Base-by-base conservation (phyloP, 2,329 filamentous ascomycete species). In the Neofusicoccum parvum region DNA sequence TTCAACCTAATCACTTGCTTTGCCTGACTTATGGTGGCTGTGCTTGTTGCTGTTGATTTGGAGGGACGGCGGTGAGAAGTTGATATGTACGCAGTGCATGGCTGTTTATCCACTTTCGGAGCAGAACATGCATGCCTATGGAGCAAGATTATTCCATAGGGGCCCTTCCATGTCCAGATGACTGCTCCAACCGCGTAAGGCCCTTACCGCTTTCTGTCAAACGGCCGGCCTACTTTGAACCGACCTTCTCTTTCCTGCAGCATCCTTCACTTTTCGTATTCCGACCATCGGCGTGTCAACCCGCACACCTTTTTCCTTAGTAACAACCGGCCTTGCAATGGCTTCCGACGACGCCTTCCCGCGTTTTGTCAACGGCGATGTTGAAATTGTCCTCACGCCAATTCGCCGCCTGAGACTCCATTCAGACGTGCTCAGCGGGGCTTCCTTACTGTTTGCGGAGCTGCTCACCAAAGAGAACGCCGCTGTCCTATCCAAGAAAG, bases 391-490 rank as follows among this genome's bases (percentile, higher is more conserved):
- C 12, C 72, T 79, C 20, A 68, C 72, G 15, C 71, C 73, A 43
- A 65, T 72, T 15, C 70, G 69, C 17, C 69, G 67, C 48, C 75
- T 76, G 67, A 71, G 71, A 34, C 75, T 78, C 32, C 76, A 79
- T 65, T 72, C 76, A 7, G 72, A 73, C 50, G 73, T 73, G 12
- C 69, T 79, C 5, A 72, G 75, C 48, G 73, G 70, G 68, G 74
- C 70, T 2, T 72, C 73, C 11, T 34, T 41, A 0, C 69, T 74
- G 17, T 73, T 79, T 53, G 69, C 71, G 0, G 68, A 71, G 12
- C 51, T 75, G 46, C 69, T 79, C 20, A 76, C 71, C 3, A 72
- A 76, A 49, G 69, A 68, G 2, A 69, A 71, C 32, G 75, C 75
- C 1, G 72, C 70, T 1, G 70, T 70, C 39, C 66, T 77, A 5